Evolutionary conservation across 2,329 filamentous ascomycete genomes (phyloP), one percentile per base, ranked within the genome.

Genomic region (Ambrosiella xylebori): DNA sequence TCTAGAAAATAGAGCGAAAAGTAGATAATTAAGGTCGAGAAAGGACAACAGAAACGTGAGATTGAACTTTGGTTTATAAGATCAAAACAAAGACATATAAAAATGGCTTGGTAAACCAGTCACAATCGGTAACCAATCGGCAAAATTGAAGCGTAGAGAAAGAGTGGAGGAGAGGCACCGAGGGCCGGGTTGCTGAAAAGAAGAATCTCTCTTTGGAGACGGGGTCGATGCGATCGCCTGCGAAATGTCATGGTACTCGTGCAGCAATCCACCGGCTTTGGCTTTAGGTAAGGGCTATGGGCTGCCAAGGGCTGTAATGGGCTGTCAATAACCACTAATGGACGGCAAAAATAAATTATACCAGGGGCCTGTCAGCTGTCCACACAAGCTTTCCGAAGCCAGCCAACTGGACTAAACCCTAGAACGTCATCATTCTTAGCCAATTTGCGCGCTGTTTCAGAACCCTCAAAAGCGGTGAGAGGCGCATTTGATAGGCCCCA

Each of bases 191-290:
- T 51, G 17, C 47, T 51, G 13, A 57, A 47, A 57, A 54, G 57
- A 37, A 57, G 40, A 52, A 56, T 47, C 35, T 51, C 27, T 57
- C 38, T 55, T 44, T 44, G 37, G 56, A 39, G 38, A 59, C 50
- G 56, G 59, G 56, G 59, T 55, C 59, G 59, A 60, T 57, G 59
- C 59, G 59, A 60, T 58, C 56, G 53, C 59, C 56, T 55, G 54
- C 53, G 55, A 60, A 58, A 52, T 60, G 41, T 57, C 54, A 60
- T 19, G 19, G 40, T 39, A 54, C 41, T 54, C 19, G 19, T 51
- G 44, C 57, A 55, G 52, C 47, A 49, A 51, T 41, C 44, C 44
- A 15, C 38, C 40, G 15, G 40, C n/a, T 17, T 59, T 47, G 44
- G 11, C 57, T 50, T 41, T 17, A 12, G 38, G 4, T 9, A 17